Percentiles rank a stretch among this genome's conserved stretches.
Conservation (phyloP, 805 yeast species). For the Kazachstania psychrophila region DNA sequence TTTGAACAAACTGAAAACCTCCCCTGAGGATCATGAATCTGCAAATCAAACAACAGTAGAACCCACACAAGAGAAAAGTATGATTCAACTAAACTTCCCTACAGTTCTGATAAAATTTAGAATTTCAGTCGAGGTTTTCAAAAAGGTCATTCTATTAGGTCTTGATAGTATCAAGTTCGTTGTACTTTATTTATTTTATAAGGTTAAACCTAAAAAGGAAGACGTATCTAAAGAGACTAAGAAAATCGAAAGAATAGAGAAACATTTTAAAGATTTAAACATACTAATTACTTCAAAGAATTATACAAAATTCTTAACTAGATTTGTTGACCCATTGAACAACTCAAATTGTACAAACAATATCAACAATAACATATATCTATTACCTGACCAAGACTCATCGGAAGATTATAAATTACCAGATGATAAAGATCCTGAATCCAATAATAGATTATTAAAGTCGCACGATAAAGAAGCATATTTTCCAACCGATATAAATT, state of each 20-base stretch:
- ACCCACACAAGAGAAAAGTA: not conserved
- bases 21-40: constrained; percentile 10
- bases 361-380: constrained; percentile 9
- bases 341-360: constrained; percentile 10
- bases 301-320: constrained; percentile 15
- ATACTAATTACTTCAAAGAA: constrained; percentile 23
- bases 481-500: constrained; percentile 1
- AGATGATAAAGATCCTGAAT: not conserved
- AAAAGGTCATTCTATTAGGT: not conserved
- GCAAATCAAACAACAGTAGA: not conserved
- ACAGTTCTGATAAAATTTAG: not conserved
- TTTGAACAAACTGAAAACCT: constrained; percentile 11
- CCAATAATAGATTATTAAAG: not conserved
- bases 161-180: not conserved
- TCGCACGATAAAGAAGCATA: constrained; percentile 3
- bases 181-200: not conserved
- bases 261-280: constrained; percentile 11
- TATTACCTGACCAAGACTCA: constrained; percentile 24
- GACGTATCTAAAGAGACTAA: not conserved
- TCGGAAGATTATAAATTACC: constrained; percentile 20
- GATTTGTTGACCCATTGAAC: constrained; percentile 10
- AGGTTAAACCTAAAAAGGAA: too few relatives aligned
- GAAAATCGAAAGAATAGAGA: not conserved
- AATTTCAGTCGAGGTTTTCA: not conserved
- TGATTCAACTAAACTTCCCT: not conserved